Conservation (phyloP, 2,329 filamentous ascomycete species). For the Penicillium sp. region DNA sequence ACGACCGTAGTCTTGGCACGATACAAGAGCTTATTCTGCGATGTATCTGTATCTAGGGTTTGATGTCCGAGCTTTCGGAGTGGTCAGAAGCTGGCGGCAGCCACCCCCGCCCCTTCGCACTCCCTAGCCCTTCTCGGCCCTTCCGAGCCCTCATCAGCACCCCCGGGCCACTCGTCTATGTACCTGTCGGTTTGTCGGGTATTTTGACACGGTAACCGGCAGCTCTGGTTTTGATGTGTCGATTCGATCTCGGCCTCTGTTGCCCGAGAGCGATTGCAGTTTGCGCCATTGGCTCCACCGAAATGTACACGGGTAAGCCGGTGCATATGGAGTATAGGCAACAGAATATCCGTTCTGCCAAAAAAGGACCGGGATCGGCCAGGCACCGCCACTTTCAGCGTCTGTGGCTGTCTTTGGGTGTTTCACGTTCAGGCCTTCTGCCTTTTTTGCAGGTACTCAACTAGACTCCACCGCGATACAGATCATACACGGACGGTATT, state of each 20-base stretch:
- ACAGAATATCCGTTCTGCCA: neutral
- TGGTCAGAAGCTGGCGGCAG: neutral
- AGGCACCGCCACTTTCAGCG: neutral
- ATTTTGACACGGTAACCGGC: constrained; percentile 1
- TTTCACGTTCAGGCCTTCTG: neutral
- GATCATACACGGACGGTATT: too few relatives aligned
- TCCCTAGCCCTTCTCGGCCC: neutral
- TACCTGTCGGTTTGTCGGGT: neutral
- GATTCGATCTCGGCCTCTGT: constrained; percentile 8
- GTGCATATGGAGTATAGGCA: neutral
- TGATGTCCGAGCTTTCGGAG: constrained; percentile 7
- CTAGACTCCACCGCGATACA: too few relatives aligned
- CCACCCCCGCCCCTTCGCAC: neutral
- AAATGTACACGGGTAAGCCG: neutral
- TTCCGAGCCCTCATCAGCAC: neutral
- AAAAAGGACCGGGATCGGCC: neutral
- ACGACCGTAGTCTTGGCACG: neutral
- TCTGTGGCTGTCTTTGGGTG: neutral
- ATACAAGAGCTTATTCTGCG: neutral
- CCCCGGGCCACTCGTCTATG: neutral
- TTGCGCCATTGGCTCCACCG: neutral
- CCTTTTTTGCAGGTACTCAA: too few relatives aligned
- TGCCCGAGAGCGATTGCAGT: neutral
- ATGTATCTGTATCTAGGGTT: constrained; percentile 1
- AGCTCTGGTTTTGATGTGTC: constrained; percentile 7